These are phyloP conservation scores for Naganishia liquefaciens DNA, from an alignment of 1,284 basidiomycete species.

Conservation along the genomic window DNA sequence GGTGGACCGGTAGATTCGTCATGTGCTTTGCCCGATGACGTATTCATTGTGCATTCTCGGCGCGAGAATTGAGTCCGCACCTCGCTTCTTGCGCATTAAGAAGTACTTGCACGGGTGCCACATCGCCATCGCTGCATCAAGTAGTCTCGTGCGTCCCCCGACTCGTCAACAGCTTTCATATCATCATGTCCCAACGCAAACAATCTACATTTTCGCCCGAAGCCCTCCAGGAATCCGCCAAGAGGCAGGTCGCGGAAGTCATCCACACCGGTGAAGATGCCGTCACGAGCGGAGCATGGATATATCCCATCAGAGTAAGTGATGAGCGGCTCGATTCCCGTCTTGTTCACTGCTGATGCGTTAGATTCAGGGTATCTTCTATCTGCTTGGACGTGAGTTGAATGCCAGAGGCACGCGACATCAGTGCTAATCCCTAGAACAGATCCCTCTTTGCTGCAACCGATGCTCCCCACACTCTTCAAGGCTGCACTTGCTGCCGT, in stretches of 20 bases:
- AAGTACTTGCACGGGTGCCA: too few species aligned
- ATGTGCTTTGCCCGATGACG: too few species aligned
- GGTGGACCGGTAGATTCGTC: too few species aligned
- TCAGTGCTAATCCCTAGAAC: neutral
- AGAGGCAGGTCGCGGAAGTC: constrained; percentile 43
- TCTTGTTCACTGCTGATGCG: too few species aligned
- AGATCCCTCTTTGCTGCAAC: constrained; percentile 53
- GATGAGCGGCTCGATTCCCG: neutral
- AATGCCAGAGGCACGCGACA: neutral
- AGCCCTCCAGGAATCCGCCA: constrained; percentile 27
- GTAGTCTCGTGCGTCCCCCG: too few species aligned
- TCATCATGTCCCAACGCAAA: constrained; percentile 20
- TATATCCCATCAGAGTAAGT: constrained; percentile 54
- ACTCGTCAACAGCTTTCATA: too few species aligned
- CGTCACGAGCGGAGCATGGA: constrained; percentile 52
- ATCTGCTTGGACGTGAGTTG: constrained; percentile 48
- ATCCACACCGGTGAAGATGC: constrained; percentile 47
- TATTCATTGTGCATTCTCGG: too few species aligned
- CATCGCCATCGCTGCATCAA: too few species aligned
- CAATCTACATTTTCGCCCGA: constrained; percentile 23
- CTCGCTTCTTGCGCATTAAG: too few species aligned
- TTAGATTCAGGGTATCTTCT: constrained; percentile 48
- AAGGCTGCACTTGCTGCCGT: constrained; percentile 49
- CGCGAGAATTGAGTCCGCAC: too few species aligned
- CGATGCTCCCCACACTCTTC: constrained; percentile 51